Evolutionary conservation across 2,329 filamentous ascomycete species (phyloP).

Genomic region (Epichloe coenophiala): DNA sequence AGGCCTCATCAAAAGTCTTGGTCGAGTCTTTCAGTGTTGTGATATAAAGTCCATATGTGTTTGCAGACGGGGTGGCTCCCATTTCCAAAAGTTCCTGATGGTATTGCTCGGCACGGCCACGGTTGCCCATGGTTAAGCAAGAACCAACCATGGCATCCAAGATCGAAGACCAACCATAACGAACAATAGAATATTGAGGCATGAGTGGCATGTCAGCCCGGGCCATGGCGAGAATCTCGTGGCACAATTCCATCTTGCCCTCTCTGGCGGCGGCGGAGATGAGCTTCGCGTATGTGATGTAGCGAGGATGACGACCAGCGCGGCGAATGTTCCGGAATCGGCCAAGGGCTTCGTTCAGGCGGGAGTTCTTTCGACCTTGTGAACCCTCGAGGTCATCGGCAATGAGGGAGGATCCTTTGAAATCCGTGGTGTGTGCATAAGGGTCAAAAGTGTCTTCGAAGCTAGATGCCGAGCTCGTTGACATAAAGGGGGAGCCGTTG

Average conservation of each 20-base stretch:
- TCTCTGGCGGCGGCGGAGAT: constrained; percentile 82
- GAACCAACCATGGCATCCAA: constrained; percentile 93
- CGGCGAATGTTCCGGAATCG: constrained; percentile 90
- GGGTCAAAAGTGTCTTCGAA: constrained; percentile 82
- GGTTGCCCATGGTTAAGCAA: constrained; percentile 71
- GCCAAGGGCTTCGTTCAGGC: constrained; percentile 65
- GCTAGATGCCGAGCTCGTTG: constrained; percentile 42
- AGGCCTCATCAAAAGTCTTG: constrained; percentile 95
- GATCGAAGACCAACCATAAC: constrained; percentile 93
- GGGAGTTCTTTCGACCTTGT: constrained; percentile 56
- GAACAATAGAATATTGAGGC: constrained; percentile 71
- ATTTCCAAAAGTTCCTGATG: constrained; percentile 87
- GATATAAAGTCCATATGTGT: constrained; percentile 97
- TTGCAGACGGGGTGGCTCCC: constrained; percentile 83
- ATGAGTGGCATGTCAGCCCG: constrained; percentile 77
- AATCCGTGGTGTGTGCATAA: constrained; percentile 80
- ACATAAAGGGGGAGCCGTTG: constrained; percentile 34
- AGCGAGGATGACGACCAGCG: constrained; percentile 78
- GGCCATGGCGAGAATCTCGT: constrained; percentile 82
- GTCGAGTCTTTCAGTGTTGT: constrained; percentile 96
- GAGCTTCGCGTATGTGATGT: constrained; percentile 93
- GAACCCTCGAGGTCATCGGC: constrained; percentile 78
- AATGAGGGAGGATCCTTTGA: constrained; percentile 81
- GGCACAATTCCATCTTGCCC: constrained; percentile 65
- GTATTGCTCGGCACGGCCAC: constrained; percentile 68